Conservation (phyloP, 192 early-diverging fungal species). For the Linnemannia schmuckeri region DNA sequence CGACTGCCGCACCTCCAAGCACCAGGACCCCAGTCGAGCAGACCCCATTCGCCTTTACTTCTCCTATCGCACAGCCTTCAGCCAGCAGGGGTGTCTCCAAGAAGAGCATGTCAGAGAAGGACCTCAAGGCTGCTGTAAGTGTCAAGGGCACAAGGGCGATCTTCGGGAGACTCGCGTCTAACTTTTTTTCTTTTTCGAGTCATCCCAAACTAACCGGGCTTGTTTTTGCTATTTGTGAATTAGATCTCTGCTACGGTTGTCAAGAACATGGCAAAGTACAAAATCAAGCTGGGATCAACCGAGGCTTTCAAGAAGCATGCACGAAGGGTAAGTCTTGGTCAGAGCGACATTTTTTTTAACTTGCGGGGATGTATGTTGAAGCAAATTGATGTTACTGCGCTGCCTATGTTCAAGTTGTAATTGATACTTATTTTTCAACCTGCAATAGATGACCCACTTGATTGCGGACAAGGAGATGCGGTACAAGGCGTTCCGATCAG, state of each 20-base stretch:
- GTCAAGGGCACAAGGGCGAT: not conserved
- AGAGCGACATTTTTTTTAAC: not conserved
- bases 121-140: slow-evolving; percentile 54
- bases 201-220: not conserved
- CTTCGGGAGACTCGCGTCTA: not conserved
- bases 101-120: slow-evolving; percentile 50
- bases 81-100: slow-evolving; percentile 22
- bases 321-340: slow-evolving; percentile 52
- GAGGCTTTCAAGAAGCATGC: slow-evolving; percentile 69
- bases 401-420: not conserved
- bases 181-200: not conserved
- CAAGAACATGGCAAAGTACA: slow-evolving; percentile 62
- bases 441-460: slow-evolving; percentile 64
- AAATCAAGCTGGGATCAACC: slow-evolving; percentile 59
- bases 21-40: slow-evolving; percentile 27
- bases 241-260: slow-evolving; percentile 48
- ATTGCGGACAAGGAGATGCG: slow-evolving; percentile 64
- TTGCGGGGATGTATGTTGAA: not conserved
- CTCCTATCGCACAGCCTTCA: not conserved
- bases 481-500: slow-evolving; percentile 48
- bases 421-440: no score
- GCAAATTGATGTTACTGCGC: no score
- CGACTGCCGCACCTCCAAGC: slow-evolving; percentile 12
- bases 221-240: not conserved
- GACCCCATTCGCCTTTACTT: slow-evolving; percentile 6